Evolutionary conservation across 129 eudicot genomes (phyloP).

Genomic region (Kitagawia praeruptora): DNA sequence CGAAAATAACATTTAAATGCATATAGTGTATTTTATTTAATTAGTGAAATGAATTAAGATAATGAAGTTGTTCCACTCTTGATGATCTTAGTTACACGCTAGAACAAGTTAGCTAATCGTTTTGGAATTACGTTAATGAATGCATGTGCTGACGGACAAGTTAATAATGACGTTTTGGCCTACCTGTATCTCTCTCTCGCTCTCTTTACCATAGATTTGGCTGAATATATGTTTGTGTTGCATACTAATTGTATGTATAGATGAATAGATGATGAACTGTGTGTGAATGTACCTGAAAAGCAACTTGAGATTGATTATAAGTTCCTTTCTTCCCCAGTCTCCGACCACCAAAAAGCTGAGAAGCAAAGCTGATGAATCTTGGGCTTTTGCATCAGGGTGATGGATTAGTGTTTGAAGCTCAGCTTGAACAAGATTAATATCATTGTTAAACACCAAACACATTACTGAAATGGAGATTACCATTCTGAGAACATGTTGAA

Average conservation of each 20-base stretch:
- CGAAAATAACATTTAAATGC: too few species aligned
- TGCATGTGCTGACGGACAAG: too few species aligned
- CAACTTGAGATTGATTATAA: slow-evolving; percentile 4
- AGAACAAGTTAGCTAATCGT: too few species aligned
- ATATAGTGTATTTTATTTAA: too few species aligned
- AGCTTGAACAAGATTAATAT: background rate
- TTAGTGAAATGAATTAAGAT: background rate
- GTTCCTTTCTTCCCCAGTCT: slow-evolving; percentile 7
- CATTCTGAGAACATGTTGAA: background rate
- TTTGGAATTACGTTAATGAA: too few species aligned
- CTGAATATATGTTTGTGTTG: background rate
- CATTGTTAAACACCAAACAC: background rate
- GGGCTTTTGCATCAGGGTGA: background rate
- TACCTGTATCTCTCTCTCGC: too few species aligned
- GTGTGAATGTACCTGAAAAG: background rate
- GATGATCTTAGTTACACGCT: too few species aligned
- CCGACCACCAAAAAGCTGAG: slow-evolving; percentile 5
- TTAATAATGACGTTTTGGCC: too few species aligned
- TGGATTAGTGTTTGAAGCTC: background rate
- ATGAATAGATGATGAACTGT: background rate
- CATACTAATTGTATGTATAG: background rate
- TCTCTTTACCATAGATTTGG: too few species aligned
- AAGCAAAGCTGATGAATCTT: background rate
- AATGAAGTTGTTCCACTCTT: too few species aligned
- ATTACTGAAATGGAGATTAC: background rate